phyloP scores from a whole-genome alignment of 1,284 basidiomycete genomes.

The Neolentinus lepideus region DNA sequence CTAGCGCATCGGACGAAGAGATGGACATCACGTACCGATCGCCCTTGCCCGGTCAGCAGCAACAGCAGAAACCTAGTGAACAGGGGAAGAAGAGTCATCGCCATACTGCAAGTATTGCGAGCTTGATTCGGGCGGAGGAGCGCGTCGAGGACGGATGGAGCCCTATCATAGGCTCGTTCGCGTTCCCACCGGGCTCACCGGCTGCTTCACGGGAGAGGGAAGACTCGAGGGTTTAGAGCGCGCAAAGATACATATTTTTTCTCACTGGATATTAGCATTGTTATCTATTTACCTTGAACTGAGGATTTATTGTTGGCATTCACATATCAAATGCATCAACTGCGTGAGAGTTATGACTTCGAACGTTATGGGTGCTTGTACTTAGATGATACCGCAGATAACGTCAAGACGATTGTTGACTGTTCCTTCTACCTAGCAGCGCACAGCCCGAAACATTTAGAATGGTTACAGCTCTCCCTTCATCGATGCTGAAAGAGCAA shows the following conservation, averaged over 20 bases:
- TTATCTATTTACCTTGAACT: background rate
- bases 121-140: slow-evolving; percentile 68
- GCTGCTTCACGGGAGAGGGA: background rate
- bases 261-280: background rate
- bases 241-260: background rate
- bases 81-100: slow-evolving; percentile 42
- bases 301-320: no score
- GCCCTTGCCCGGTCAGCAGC: slow-evolving; percentile 37
- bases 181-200: background rate
- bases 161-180: slow-evolving; percentile 46
- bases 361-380: no score
- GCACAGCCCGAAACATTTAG: no score
- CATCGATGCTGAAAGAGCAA: slow-evolving; percentile 7
- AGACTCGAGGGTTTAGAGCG: background rate
- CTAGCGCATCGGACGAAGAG: slow-evolving; percentile 54
- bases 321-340: no score
- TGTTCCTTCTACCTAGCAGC: no score
- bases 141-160: slow-evolving; percentile 75
- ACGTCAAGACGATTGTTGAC: no score
- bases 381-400: no score
- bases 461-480: no score
- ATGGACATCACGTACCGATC: slow-evolving; percentile 65
- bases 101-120: slow-evolving; percentile 77
- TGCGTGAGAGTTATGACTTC: no score
- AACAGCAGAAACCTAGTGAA: slow-evolving; percentile 1